These are phyloP conservation scores for Carex kokanica DNA, from an alignment of 176 grass and related monocot species.

Conservation along the genomic window DNA sequence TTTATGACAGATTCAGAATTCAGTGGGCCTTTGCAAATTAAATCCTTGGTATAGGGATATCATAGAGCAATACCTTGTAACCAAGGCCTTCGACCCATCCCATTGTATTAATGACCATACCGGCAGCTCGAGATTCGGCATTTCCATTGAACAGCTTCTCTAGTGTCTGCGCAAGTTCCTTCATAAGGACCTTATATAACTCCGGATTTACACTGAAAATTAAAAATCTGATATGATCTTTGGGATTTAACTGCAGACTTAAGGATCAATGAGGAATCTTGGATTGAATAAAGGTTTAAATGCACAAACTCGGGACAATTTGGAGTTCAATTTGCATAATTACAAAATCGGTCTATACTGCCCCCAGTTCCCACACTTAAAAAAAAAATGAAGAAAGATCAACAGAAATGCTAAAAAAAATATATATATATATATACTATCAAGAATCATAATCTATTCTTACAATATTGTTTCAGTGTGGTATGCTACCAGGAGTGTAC, in stretches of 20 bases:
- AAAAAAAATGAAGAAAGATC: neutral
- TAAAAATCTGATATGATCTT: slow-evolving; percentile 5
- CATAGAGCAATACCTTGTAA: slow-evolving; percentile 51
- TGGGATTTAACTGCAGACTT: neutral
- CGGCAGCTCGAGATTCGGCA: slow-evolving; percentile 87
- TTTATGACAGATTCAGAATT: slow-evolving; percentile 7
- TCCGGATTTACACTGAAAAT: slow-evolving; percentile 66
- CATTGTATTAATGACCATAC: slow-evolving; percentile 95
- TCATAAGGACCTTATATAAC: slow-evolving; percentile 93
- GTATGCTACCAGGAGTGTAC: neutral
- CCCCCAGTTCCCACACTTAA: neutral
- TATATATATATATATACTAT: too few relatives aligned
- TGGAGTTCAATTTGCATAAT: neutral
- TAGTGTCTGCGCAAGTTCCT: slow-evolving; percentile 78
- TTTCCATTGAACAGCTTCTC: slow-evolving; percentile 87
- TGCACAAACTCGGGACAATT: neutral
- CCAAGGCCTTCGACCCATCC: slow-evolving; percentile 99
- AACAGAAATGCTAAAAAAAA: neutral
- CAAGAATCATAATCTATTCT: neutral
- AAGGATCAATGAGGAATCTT: neutral
- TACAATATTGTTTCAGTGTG: neutral
- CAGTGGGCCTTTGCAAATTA: neutral
- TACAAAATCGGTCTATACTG: neutral
- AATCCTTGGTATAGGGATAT: neutral
- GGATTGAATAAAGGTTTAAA: neutral